Evolutionary conservation across 768 basidiomycete species (phyloP).

Genomic region (Boletus vermiculosoides): DNA sequence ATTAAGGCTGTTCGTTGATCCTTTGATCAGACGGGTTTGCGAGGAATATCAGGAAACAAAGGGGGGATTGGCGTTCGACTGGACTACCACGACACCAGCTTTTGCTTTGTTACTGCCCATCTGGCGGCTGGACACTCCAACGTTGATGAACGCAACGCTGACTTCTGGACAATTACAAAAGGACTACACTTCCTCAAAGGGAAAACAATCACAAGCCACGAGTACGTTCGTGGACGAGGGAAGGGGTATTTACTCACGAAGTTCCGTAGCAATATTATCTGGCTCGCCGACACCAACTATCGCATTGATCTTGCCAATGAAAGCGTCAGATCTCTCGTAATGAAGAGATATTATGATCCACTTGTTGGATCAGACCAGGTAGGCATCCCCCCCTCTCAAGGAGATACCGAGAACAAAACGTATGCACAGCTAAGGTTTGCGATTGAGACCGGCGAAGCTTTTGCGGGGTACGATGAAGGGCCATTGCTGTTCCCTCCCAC

Average conservation of each 20-base stretch:
- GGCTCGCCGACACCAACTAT: conserved; percentile 96
- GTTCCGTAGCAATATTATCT: conserved; percentile 76
- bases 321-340: conserved; percentile 66
- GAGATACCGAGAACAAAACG: neutral
- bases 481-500: conserved; percentile 91
- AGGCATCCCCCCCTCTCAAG: conserved; percentile 10
- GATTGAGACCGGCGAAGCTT: conserved; percentile 73
- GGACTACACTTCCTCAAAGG: conserved; percentile 89
- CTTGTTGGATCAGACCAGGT: conserved; percentile 88
- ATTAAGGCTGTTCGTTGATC: neutral
- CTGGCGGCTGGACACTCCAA: conserved; percentile 94
- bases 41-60: conserved; percentile 97
- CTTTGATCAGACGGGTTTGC: conserved; percentile 65
- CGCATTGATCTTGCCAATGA: conserved; percentile 87
- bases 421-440: conserved; percentile 60
- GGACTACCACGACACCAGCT: conserved; percentile 85
- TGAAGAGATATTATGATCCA: conserved; percentile 63
- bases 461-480: conserved; percentile 84
- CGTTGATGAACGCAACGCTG: conserved; percentile 85
- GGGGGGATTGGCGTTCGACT: conserved; percentile 94
- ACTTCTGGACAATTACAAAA: conserved; percentile 83
- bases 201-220: conserved; percentile 84
- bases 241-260: conserved; percentile 6
- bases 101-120: conserved; percentile 96
- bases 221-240: conserved; percentile 52